Conservation (phyloP, 140 eudicot genomes). For the Cichorium intybus region DNA sequence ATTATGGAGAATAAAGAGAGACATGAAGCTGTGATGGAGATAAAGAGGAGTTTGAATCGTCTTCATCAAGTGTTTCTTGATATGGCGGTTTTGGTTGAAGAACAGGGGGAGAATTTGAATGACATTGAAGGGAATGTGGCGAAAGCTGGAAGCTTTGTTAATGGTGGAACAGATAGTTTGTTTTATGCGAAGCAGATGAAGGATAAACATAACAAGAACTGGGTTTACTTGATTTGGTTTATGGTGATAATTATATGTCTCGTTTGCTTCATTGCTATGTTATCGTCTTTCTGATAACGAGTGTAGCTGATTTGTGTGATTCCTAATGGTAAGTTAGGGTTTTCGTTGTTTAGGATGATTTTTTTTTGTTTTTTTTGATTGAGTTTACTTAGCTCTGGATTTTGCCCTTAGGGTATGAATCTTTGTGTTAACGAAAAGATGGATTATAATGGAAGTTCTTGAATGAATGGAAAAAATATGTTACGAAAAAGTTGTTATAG, state of each 20-base stretch:
- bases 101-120: constrained; percentile 60
- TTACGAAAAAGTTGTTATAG: no score
- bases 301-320: not conserved
- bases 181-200: constrained; percentile 77
- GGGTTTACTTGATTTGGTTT: constrained; percentile 58
- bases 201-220: constrained; percentile 42
- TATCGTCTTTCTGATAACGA: constrained; percentile 31
- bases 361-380: constrained; percentile 5
- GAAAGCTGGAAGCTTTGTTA: constrained; percentile 54
- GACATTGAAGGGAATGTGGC: constrained; percentile 75
- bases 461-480: constrained; percentile 7
- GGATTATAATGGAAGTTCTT: not conserved
- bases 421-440: constrained; percentile 3
- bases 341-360: constrained; percentile 27
- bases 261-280: constrained; percentile 51
- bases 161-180: constrained; percentile 69
- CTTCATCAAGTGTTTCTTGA: constrained; percentile 90
- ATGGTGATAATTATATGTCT: constrained; percentile 43
- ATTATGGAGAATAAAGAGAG: constrained; percentile 64
- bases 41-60: constrained; percentile 63
- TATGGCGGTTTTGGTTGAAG: constrained; percentile 86
- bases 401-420: constrained; percentile 4
- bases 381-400: constrained; percentile 17
- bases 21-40: constrained; percentile 65
- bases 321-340: constrained; percentile 12